Conservation (phyloP, 768 basidiomycete species). For the Mycena albidolilacea region DNA sequence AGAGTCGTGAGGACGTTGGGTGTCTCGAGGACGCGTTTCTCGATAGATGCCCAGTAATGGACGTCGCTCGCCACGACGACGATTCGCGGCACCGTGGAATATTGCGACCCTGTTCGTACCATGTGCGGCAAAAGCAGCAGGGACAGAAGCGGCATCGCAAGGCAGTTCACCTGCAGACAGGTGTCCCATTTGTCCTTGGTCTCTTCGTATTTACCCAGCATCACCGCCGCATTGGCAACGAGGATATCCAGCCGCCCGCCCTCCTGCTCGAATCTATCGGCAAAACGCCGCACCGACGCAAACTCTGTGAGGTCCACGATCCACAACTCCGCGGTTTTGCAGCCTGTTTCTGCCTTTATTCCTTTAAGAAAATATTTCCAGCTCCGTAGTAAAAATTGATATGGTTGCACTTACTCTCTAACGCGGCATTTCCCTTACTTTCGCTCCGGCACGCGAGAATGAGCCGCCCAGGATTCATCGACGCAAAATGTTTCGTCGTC, state of each 20-base stretch:
- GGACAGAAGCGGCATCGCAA: conserved; percentile 49
- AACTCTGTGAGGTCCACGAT: conserved; percentile 53
- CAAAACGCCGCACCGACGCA: conserved; percentile 50
- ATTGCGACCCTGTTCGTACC: conserved; percentile 40
- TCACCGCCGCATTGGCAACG: conserved; percentile 50
- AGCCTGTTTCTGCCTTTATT: conserved; percentile 29
- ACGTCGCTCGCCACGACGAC: conserved; percentile 50
- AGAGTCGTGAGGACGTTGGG: conserved; percentile 41
- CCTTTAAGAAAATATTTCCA: background rate
- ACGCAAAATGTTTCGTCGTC: conserved; percentile 49
- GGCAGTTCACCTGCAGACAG: conserved; percentile 52
- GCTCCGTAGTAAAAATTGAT: background rate
- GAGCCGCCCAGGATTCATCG: conserved; percentile 49
- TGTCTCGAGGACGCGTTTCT: conserved; percentile 25
- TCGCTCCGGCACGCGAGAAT: conserved; percentile 52
- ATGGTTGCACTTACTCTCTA: conserved; percentile 24
- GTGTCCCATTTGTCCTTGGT: conserved; percentile 54
- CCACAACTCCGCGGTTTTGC: conserved; percentile 45
- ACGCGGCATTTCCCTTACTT: conserved; percentile 27
- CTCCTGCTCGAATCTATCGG: conserved; percentile 43
- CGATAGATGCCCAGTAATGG: conserved; percentile 40
- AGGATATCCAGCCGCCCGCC: conserved; percentile 47
- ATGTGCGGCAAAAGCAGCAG: conserved; percentile 51
- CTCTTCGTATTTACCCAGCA: conserved; percentile 36
- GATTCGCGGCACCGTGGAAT: conserved; percentile 38